Evolutionary conservation across 2,329 filamentous ascomycete genomes (phyloP).

Genomic region (Ascochyta viciae-villosae): DNA sequence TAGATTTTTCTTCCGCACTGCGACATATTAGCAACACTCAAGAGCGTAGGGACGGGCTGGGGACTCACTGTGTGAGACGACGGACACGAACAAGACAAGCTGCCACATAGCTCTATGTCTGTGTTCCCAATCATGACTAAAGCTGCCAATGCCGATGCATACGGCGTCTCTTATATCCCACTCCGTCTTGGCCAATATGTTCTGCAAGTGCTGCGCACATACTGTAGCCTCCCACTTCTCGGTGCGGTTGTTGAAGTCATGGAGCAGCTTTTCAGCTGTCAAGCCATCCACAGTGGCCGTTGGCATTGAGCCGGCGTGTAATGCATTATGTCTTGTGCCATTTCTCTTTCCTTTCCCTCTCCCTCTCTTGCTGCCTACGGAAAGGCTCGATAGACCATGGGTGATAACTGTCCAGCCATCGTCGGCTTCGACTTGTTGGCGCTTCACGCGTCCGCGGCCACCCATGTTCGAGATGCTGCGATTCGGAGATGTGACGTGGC

Average conservation of each 20-base stretch:
- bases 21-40: not conserved
- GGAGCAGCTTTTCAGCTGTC: conserved; percentile 33
- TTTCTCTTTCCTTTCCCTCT: not conserved
- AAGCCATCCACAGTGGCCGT: conserved; percentile 29
- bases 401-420: conserved; percentile 51
- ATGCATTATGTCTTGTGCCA: not conserved
- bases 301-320: conserved; percentile 21
- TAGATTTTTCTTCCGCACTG: conserved; percentile 10
- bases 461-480: conserved; percentile 4
- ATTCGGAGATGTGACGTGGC: not conserved
- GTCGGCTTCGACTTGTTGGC: conserved; percentile 34
- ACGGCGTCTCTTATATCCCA: conserved; percentile 33
- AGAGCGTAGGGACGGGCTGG: not conserved
- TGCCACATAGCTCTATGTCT: conserved; percentile 46
- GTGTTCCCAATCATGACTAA: conserved; percentile 46
- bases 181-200: conserved; percentile 19
- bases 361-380: conserved; percentile 11
- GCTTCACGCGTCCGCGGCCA: conserved; percentile 36
- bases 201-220: conserved; percentile 31
- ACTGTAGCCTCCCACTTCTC: conserved; percentile 32
- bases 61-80: conserved; percentile 25
- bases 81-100: conserved; percentile 43
- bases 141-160: conserved; percentile 49
- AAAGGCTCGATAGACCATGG: conserved; percentile 28
- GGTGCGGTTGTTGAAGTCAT: conserved; percentile 31